Conservation (phyloP, 768 basidiomycete species). For the Boletus subcaerulescens region DNA sequence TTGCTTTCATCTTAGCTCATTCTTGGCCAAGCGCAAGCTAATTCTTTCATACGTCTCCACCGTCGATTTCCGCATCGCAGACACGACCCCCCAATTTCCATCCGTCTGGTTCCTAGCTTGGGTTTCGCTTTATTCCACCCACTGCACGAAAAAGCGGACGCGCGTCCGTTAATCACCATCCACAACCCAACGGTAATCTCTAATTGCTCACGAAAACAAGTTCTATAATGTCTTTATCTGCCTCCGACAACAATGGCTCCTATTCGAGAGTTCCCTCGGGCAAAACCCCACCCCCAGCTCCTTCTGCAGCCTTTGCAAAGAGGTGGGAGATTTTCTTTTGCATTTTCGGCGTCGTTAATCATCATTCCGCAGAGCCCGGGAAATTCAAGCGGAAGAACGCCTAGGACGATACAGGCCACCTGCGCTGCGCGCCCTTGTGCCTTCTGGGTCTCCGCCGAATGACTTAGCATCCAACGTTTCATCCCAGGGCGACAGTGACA, state of each 20-base stretch:
- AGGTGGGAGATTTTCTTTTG: slow-evolving; percentile 46
- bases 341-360: slow-evolving; percentile 18
- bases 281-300: slow-evolving; percentile 87
- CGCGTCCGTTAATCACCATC: slow-evolving; percentile 33
- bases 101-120: slow-evolving; percentile 17
- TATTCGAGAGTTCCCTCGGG: slow-evolving; percentile 82
- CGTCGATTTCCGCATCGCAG: slow-evolving; percentile 24
- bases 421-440: slow-evolving; percentile 65
- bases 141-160: slow-evolving; percentile 32
- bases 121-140: slow-evolving; percentile 23
- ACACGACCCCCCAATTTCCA: slow-evolving; percentile 26
- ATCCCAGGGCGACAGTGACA: slow-evolving; percentile 54
- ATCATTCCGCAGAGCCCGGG: slow-evolving; percentile 60
- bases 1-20: slow-evolving; percentile 21
- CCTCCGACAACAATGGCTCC: slow-evolving; percentile 76
- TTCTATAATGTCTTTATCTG: slow-evolving; percentile 90
- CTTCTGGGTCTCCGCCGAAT: slow-evolving; percentile 71
- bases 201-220: slow-evolving; percentile 61
- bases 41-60: slow-evolving; percentile 27
- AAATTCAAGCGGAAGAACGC: slow-evolving; percentile 77
- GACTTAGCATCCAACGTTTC: slow-evolving; percentile 58
- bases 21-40: slow-evolving; percentile 31
- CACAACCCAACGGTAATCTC: slow-evolving; percentile 60
- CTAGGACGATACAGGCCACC: slow-evolving; percentile 76
- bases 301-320: slow-evolving; percentile 87